Conservation (phyloP, 306 rosid genomes). For the Trifolium repens region DNA sequence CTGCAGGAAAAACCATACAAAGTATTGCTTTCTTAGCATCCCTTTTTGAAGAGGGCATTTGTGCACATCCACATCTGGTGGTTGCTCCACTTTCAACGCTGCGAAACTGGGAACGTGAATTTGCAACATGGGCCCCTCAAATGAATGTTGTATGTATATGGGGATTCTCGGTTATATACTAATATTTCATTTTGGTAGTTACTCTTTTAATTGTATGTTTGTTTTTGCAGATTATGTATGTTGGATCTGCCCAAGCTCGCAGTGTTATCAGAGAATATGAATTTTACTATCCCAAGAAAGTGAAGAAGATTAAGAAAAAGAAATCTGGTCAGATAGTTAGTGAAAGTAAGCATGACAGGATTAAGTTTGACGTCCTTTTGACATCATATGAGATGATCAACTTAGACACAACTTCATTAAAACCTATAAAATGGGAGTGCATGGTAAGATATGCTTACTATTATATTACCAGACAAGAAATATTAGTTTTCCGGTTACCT, state of each 20-base stretch:
- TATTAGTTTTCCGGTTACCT: conserved; percentile 19
- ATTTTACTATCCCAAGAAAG: conserved; percentile 84
- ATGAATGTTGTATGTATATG: conserved; percentile 86
- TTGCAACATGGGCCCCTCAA: conserved; percentile 99
- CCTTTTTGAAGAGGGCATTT: conserved; percentile 70
- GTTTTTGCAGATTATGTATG: conserved; percentile 86
- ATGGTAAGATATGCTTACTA: conserved; percentile 59
- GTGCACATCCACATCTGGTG: conserved; percentile 96
- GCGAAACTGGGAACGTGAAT: conserved; percentile 99
- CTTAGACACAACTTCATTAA: conserved; percentile 73
- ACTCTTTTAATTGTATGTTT: conserved; percentile 46
- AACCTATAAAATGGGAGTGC: conserved; percentile 93
- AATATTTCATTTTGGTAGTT: conserved; percentile 36
- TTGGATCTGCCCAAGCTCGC: conserved; percentile 94
- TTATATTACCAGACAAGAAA: conserved; percentile 12
- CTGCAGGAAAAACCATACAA: conserved; percentile 95
- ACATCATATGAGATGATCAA: conserved; percentile 99
- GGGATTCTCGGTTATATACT: conserved; percentile 1
- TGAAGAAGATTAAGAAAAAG: conserved; percentile 89
- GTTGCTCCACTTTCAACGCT: conserved; percentile 98
- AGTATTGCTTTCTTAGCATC: conserved; percentile 98
- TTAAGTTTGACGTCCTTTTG: conserved; percentile 93
- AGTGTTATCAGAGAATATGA: conserved; percentile 84
- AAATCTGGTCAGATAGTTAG: conserved; percentile 68
- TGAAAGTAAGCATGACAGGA: conserved; percentile 96